Base-by-base conservation (phyloP, 1,284 basidiomycete species). In the Veloporphyrellus conicus region DNA sequence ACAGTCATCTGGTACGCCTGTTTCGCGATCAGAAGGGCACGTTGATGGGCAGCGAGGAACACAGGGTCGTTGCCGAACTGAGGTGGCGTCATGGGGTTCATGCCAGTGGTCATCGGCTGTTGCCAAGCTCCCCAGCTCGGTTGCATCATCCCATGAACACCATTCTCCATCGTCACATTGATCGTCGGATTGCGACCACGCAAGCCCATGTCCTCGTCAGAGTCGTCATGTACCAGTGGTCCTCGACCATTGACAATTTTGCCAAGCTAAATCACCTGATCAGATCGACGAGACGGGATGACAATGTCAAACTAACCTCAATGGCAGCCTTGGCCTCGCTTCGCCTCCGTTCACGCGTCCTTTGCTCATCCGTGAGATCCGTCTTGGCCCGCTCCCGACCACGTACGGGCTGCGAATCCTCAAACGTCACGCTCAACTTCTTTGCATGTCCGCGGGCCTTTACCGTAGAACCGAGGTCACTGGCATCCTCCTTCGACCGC, bases 1-100 rank as follows among this genome's bases (percentile, higher is more conserved):
- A 90, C 85, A 10, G 87, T 84, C 71, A 84, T 80, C 66, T 90
- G 87, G 61, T 89, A 90, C 3, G 88, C 81, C 62, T 90, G 89
- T 64, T 90, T 90, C 43, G 88, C 88, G 43, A 75, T 71, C 67
- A 87, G 71, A 77, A 91, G 86, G 3, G 87, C 87, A 50, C 86
- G 86, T 59, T 89, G 87, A 62, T 90, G 87, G 12, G 87, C 87
- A 4, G 72, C 79, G 16, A 86, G 54, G 60, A 79, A 80, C 16
- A 64, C 66, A 9, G 81, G 78, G 54, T 88, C 84, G 6, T 64
- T 52, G 56, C 43, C 55, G 5, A 64, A 54, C 36, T 64, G 68
- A 15, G 67, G 63, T 15, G 65, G 55, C 35, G 60, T 53, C 56
- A 68, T 59, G 19, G 55, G 47, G 9, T 25, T 25, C 57, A 59